Conservation (phyloP, 371 early-diverging fungal genomes). For the Mortierella sp. region DNA sequence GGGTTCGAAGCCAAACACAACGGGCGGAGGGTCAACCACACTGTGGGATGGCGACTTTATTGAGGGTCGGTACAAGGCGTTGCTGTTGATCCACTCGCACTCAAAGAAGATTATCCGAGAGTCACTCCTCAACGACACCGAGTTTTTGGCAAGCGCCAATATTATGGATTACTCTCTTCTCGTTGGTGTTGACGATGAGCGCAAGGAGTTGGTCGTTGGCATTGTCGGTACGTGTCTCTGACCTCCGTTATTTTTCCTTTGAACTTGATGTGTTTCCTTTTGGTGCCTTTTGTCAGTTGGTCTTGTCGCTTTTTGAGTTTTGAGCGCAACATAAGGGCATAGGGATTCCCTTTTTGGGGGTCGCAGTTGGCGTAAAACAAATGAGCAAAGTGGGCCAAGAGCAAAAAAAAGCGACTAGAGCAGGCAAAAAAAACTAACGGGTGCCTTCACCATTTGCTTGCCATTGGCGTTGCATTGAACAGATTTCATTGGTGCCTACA, state of each 20-base stretch:
- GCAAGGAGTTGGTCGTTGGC: conserved; percentile 88
- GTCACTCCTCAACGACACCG: conserved; percentile 86
- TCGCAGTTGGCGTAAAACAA: no score
- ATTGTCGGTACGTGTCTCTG: conserved; percentile 81
- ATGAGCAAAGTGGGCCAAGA: no score
- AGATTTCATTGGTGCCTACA: conserved; percentile 96
- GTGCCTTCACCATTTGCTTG: not conserved
- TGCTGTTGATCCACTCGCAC: conserved; percentile 73
- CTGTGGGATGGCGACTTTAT: conserved; percentile 82
- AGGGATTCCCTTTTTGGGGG: no score
- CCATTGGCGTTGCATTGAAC: not conserved
- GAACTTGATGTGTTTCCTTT: not conserved
- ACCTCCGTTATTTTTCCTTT: not conserved
- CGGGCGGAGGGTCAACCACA: conserved; percentile 61
- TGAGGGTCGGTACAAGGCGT: conserved; percentile 61
- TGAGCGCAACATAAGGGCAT: no score
- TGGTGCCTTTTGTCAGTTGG: not conserved
- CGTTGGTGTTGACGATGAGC: conserved; percentile 87
- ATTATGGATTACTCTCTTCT: conserved; percentile 96
- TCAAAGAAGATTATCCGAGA: conserved; percentile 82
- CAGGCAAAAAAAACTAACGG: no score
- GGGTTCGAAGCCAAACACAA: conserved; percentile 34
- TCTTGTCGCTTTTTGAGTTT: no score
- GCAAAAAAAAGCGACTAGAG: no score
- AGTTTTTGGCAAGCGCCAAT: conserved; percentile 86